A percentile compares a stretch with the other conserved stretches of the same genome.
Conservation (phyloP, 768 basidiomycete species). For the Symmetrospora coprosmae region DNA sequence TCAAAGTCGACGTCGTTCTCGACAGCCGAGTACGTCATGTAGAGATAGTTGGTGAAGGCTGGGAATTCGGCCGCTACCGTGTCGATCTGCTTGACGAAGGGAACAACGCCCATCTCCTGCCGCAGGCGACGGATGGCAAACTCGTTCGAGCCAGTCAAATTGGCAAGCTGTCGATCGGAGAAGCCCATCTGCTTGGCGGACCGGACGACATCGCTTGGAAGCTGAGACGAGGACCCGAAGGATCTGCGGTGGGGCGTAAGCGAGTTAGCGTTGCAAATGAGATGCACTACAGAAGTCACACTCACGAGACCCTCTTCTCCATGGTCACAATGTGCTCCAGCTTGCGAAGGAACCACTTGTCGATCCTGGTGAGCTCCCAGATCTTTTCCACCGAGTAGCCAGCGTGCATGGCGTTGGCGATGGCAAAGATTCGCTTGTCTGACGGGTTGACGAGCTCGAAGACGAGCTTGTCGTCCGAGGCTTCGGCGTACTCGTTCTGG, state of each 20-base stretch:
- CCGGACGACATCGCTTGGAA: constrained; percentile 52
- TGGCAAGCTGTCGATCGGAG: constrained; percentile 79
- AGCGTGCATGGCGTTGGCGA: constrained; percentile 79
- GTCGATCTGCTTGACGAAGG: constrained; percentile 97
- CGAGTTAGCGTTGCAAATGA: too few relatives aligned
- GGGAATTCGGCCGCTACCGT: constrained; percentile 99
- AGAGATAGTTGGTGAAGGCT: constrained; percentile 95
- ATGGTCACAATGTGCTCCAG: constrained; percentile 69
- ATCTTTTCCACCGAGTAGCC: constrained; percentile 92
- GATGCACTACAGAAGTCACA: constrained; percentile 25
- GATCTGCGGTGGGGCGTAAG: constrained; percentile 25
- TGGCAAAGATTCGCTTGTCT: constrained; percentile 92
- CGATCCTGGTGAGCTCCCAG: constrained; percentile 95
- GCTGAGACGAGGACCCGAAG: constrained; percentile 42
- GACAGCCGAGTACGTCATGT: constrained; percentile 92
- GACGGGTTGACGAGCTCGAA: constrained; percentile 86
- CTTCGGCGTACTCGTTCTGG: constrained; percentile 52
- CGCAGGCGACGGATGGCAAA: constrained; percentile 80
- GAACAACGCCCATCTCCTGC: constrained; percentile 64
- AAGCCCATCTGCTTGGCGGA: constrained; percentile 90
- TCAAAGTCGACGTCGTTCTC: constrained; percentile 81
- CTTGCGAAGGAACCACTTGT: constrained; percentile 93
- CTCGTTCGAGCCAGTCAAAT: constrained; percentile 71
- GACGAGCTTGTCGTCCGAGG: constrained; percentile 68
- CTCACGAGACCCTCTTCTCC: constrained; percentile 62